Evolutionary conservation across 2,329 filamentous ascomycete species (phyloP).

Genomic region (Neurospora sp.): DNA sequence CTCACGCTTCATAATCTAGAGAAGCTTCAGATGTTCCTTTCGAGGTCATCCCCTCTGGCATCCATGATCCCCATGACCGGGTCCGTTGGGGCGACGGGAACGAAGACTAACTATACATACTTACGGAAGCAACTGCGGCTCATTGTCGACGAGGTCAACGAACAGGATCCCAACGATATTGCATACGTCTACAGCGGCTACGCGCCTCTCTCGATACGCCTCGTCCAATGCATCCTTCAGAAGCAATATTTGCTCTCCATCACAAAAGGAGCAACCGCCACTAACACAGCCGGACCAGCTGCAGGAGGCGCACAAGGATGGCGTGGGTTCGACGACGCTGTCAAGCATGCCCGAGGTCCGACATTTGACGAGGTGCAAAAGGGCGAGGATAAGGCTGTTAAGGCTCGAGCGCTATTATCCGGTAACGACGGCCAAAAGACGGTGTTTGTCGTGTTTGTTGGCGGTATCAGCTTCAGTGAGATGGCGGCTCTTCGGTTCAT

Average conservation of each 20-base stretch:
- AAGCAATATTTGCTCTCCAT: conserved; percentile 73
- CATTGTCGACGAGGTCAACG: conserved; percentile 93
- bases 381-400: conserved; percentile 84
- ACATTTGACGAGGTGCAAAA: conserved; percentile 91
- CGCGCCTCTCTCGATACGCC: conserved; percentile 79
- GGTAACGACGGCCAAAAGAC: conserved; percentile 69
- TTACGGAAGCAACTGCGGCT: conserved; percentile 77
- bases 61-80: conserved; percentile 70
- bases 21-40: conserved; percentile 76
- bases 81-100: conserved; percentile 43
- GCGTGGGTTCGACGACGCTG: conserved; percentile 85
- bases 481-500: conserved; percentile 90
- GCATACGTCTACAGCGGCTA: conserved; percentile 98
- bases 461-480: conserved; percentile 94
- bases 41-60: conserved; percentile 66
- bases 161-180: conserved; percentile 86
- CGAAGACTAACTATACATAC: conserved; percentile 82
- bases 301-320: conserved; percentile 65
- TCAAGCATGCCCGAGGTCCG: conserved; percentile 77
- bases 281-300: conserved; percentile 36
- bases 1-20: conserved; percentile 82
- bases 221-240: conserved; percentile 87
- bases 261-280: conserved; percentile 49
- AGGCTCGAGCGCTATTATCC: conserved; percentile 72
- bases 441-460: conserved; percentile 91